Base-by-base conservation (phyloP, 306 rosid genomes). In the Aeschynomene evenia region DNA sequence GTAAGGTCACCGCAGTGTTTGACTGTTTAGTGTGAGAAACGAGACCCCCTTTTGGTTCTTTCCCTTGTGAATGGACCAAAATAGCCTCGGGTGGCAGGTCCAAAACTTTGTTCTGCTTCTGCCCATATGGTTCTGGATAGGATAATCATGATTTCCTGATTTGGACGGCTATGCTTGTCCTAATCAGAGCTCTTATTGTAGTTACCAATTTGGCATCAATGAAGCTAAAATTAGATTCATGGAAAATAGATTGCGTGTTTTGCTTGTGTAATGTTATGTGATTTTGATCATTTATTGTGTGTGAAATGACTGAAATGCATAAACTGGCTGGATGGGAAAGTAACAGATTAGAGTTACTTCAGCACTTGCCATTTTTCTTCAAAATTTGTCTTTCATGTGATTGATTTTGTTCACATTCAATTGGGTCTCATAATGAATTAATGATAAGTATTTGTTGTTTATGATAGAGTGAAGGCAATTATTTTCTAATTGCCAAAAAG, bases 1-100 rank as follows among this genome's bases (percentile, higher is more conserved):
- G 80, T 73, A 62, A 77, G 78, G 73, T 81, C 64, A 69, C 88
- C 50, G 88, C 83, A 15, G 48, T 46, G 37, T 80, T 83, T 79
- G 88, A 81, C 85, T 76, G 67, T 70, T 74, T 14, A 63, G 63
- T 39, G 75, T 45, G 21, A 45, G 33, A 75, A 75, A 74, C n/a
- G n/a, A 31, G 45, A 34, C 15, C 28, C 63, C 56, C 1, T 52
- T 31, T 59, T 43, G 16, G 2, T 60, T 10, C 14, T 42, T 31
- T 78, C 10, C 10, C 7, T 0, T 51, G 40, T 48, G 59, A 11
- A 63, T 66, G 76, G 76, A 79, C 96, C 60, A 62, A 59, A 73
- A 71, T 53, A 54, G 39, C 89, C 82, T 70, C 20, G 24, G 20
- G 13, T 71, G 73, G 57, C 54, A 65, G 81, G 73, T 4, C 29